Evolutionary conservation across 805 yeast species (phyloP), one percentile per base, ranked within the genome.

Genomic region (Ogataea corticis): DNA sequence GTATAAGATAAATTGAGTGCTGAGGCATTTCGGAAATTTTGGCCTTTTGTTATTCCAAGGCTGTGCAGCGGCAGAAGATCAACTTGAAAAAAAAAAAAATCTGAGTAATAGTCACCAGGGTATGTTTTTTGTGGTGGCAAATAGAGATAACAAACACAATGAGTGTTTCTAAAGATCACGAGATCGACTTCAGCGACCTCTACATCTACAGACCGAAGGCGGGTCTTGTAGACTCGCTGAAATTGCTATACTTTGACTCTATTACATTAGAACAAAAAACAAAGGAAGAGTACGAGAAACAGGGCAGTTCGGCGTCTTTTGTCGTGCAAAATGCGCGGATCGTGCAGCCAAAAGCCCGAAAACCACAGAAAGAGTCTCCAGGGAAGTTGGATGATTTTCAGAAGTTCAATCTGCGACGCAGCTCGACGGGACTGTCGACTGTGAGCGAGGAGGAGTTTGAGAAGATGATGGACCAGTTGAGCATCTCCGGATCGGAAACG

Each of bases 361-460:
- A 42, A 28, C 42, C 51, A 10, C 33, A 13, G 33, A 27, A 21
- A n/a, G 34, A 42, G 25, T 18, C 19, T 4, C 29, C n/a, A 9
- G 21, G 15, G 11, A 23, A 35, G 14, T 32, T 37, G 14, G 45
- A 48, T 27, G 62, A 59, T 38, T 54, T 51, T 30, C 55, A 48
- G 38, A 49, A 54, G 33, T 57, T 73, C 56, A 87, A 87, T 58
- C 51, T 78, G 42, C 83, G 82, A 59, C 69, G 91, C 44, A 59
- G 68, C 9, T 54, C 77, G 23, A 65, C 65, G 31, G 75, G 76
- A 0, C 65, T 78, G 38, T 61, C 69, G 0, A 68, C 78, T 0
- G 59, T 85, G 14, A 65, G 74, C 3, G 86, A 77, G 51, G 75
- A 65, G 3, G 81, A 83, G 57, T 86, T 85, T 55, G 87, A 82